Evolutionary conservation across 495 filamentous ascomycete genomes (phyloP).

Genomic region (Penicillium canescens): DNA sequence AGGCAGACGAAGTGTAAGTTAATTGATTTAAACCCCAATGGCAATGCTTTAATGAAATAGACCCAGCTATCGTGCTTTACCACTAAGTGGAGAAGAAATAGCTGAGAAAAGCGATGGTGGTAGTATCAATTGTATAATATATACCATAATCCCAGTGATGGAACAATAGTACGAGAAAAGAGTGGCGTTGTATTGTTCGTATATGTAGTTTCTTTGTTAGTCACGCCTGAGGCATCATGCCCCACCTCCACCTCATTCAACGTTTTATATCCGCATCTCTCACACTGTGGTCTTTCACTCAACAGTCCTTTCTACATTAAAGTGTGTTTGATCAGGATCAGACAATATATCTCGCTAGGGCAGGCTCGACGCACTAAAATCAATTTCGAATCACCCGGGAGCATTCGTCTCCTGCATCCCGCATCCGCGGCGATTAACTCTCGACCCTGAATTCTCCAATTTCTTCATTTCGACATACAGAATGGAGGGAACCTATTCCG

Average conservation of each 20-base stretch:
- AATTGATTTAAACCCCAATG: too few species aligned
- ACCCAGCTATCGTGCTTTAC: too few species aligned
- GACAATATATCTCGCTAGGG: not conserved
- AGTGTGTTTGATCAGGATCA: not conserved
- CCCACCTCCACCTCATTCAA: conserved; percentile 20
- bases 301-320: not conserved
- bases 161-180: conserved; percentile 10
- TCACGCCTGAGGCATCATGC: conserved; percentile 21
- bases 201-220: conserved; percentile 17
- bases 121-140: conserved; percentile 15
- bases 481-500: conserved; percentile 55
- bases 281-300: not conserved
- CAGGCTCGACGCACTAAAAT: not conserved
- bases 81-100: too few species aligned
- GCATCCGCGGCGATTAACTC: not conserved
- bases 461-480: not conserved
- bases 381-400: not conserved
- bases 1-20: too few species aligned
- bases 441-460: conserved; percentile 1
- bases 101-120: conserved; percentile 30
- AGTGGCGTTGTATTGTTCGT: conserved; percentile 12
- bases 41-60: too few species aligned
- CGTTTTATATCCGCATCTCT: conserved; percentile 7
- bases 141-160: not conserved
- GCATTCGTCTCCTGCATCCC: conserved; percentile 1